These are phyloP conservation scores for Escallonia herrerae DNA, from an alignment of 129 eudicot genomes.

Conservation along the genomic window DNA sequence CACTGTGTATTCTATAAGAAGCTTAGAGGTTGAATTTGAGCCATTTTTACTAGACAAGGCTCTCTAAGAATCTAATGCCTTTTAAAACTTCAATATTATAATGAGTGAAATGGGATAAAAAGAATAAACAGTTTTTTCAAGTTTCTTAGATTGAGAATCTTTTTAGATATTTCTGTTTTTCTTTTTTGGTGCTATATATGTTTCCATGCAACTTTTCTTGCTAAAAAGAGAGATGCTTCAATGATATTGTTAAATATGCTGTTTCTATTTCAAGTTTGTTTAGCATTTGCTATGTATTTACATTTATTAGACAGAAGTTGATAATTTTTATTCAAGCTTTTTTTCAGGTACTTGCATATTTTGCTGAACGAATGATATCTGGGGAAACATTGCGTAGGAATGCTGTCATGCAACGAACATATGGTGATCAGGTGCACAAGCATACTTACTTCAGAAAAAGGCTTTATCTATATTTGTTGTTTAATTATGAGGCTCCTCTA, in stretches of 20 bases:
- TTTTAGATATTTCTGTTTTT: too few relatives aligned
- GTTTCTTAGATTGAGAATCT: too few relatives aligned
- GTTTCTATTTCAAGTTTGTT: background rate
- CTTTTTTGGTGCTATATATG: too few relatives aligned
- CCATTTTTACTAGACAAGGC: too few relatives aligned
- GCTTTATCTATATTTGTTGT: background rate
- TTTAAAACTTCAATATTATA: too few relatives aligned
- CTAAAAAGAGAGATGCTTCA: too few relatives aligned
- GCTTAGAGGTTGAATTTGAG: too few relatives aligned
- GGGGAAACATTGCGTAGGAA: slow-evolving; percentile 53
- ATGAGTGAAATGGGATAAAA: too few relatives aligned
- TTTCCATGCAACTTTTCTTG: too few relatives aligned
- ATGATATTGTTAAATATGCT: background rate
- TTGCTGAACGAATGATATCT: slow-evolving; percentile 70
- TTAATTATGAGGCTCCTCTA: background rate
- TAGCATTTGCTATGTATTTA: background rate
- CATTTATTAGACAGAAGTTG: background rate
- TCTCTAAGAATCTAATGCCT: too few relatives aligned
- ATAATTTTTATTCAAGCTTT: slow-evolving; percentile 1
- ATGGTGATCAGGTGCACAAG: slow-evolving; percentile 21
- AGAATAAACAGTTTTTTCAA: too few relatives aligned
- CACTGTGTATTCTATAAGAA: too few relatives aligned
- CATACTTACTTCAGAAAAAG: background rate
- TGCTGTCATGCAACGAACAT: slow-evolving; percentile 59
- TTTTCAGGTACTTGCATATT: slow-evolving; percentile 56